These are phyloP conservation scores for Phaeosphaeriaceae sp. DNA, from an alignment of 2,329 filamentous ascomycete genomes.

Conservation along the genomic window DNA sequence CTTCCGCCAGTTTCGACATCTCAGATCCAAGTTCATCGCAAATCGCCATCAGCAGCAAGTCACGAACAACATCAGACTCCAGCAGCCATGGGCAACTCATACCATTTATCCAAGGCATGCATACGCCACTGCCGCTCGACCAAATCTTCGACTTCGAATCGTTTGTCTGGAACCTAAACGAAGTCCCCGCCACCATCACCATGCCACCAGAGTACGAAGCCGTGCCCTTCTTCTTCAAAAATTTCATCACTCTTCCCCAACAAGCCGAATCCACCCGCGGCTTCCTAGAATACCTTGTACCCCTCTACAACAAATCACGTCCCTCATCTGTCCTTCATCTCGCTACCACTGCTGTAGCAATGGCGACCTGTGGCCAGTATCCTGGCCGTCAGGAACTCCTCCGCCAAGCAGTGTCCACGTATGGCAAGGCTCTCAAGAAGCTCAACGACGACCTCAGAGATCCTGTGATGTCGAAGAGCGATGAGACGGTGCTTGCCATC, in stretches of 20 bases:
- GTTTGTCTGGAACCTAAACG: conserved; percentile 40
- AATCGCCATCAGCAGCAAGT: conserved; percentile 14
- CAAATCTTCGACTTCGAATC: conserved; percentile 32
- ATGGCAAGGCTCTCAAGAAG: conserved; percentile 48
- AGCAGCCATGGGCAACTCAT: conserved; percentile 28
- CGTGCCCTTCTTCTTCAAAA: conserved; percentile 51
- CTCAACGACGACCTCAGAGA: conserved; percentile 47
- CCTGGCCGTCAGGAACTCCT: conserved; percentile 44
- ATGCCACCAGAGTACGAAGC: conserved; percentile 47
- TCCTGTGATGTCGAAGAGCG: conserved; percentile 41
- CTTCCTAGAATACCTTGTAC: conserved; percentile 48
- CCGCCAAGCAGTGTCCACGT: conserved; percentile 42
- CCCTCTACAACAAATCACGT: conserved; percentile 45
- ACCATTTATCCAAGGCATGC: conserved; percentile 21
- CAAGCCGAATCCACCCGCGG: conserved; percentile 48
- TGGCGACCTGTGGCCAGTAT: conserved; percentile 48
- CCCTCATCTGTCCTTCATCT: conserved; percentile 48
- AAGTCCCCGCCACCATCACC: conserved; percentile 33
- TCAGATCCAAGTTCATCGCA: conserved; percentile 17
- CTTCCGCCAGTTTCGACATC: conserved; percentile 25
- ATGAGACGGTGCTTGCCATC: conserved; percentile 49
- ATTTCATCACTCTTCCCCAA: conserved; percentile 49
- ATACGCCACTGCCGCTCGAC: conserved; percentile 18
- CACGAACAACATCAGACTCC: conserved; percentile 16
- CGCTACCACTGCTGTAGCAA: conserved; percentile 49